A percentile compares a stretch with the other conserved stretches of the same genome.
phyloP scores from a whole-genome alignment of 2,329 filamentous ascomycete genomes.

The Conoideocrella luteorostrata region DNA sequence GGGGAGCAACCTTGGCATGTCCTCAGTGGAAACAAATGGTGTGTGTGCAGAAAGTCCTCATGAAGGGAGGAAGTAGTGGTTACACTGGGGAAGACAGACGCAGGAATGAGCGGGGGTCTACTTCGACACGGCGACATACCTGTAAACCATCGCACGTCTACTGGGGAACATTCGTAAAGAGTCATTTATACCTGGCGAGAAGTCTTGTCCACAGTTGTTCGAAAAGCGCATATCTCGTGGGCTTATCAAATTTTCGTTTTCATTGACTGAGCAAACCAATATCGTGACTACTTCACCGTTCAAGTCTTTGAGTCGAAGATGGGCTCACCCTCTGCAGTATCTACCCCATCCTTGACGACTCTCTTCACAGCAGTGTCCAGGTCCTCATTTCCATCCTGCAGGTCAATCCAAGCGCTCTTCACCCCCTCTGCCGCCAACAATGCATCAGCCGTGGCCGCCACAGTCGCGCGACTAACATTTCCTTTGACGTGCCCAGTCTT shows the following conservation, averaged over 20 bases:
- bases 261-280: no score
- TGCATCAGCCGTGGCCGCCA: conserved; percentile 51
- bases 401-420: conserved; percentile 47
- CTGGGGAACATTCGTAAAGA: no score
- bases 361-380: conserved; percentile 40
- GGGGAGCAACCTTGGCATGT: conserved; percentile 20
- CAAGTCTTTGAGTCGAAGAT: conserved; percentile 20
- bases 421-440: conserved; percentile 44
- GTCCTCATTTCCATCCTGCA: conserved; percentile 47
- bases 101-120: no score
- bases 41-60: neutral
- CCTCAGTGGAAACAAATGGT: neutral
- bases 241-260: no score
- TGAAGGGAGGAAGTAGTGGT: neutral
- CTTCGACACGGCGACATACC: no score
- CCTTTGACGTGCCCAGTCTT: conserved; percentile 33
- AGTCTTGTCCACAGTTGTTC: no score
- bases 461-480: conserved; percentile 48
- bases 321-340: conserved; percentile 47
- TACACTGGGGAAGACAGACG: neutral
- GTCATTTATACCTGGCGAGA: no score
- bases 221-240: no score
- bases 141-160: no score
- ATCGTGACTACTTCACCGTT: no score
- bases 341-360: conserved; percentile 41